phyloP scores from a whole-genome alignment of 202 grass and related monocot genomes.

The Panicum hallii region DNA sequence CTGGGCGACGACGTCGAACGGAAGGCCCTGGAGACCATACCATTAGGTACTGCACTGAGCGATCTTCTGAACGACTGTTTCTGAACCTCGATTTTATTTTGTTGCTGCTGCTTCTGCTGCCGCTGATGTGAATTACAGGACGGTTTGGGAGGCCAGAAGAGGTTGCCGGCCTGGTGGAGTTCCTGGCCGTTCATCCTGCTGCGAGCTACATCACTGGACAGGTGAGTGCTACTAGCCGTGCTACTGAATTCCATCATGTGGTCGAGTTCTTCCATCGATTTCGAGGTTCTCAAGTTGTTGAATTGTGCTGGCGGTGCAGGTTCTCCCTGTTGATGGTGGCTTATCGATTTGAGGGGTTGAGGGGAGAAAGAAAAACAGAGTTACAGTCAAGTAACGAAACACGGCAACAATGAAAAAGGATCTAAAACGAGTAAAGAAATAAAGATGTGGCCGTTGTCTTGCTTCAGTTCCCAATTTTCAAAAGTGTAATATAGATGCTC shows the following conservation, averaged over 20 bases:
- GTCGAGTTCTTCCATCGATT: not conserved
- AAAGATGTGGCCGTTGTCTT: not conserved
- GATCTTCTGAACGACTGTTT: not conserved
- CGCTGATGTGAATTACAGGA: constrained; percentile 50
- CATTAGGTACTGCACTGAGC: constrained; percentile 43
- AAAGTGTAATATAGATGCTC: no score
- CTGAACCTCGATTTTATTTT: constrained; percentile 5
- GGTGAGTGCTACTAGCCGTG: constrained; percentile 14
- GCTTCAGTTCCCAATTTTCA: not conserved
- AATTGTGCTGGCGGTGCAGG: constrained; percentile 42
- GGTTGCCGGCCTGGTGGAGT: constrained; percentile 67
- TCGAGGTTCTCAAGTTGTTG: not conserved
- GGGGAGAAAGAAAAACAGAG: not conserved
- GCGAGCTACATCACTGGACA: constrained; percentile 75
- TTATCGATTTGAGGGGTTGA: constrained; percentile 53
- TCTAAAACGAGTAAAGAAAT: not conserved
- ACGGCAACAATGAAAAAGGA: not conserved
- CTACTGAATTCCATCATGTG: not conserved
- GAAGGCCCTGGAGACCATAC: constrained; percentile 65
- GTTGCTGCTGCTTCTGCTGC: not conserved
- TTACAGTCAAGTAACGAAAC: not conserved
- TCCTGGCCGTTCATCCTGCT: constrained; percentile 71
- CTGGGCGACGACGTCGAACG: constrained; percentile 59
- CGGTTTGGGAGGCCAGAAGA: constrained; percentile 75
- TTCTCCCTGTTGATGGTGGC: constrained; percentile 66